Percentiles rank a stretch among this genome's conserved stretches.
Conservation (phyloP, 2,329 filamentous ascomycete genomes). For the Zalaria obscura region DNA sequence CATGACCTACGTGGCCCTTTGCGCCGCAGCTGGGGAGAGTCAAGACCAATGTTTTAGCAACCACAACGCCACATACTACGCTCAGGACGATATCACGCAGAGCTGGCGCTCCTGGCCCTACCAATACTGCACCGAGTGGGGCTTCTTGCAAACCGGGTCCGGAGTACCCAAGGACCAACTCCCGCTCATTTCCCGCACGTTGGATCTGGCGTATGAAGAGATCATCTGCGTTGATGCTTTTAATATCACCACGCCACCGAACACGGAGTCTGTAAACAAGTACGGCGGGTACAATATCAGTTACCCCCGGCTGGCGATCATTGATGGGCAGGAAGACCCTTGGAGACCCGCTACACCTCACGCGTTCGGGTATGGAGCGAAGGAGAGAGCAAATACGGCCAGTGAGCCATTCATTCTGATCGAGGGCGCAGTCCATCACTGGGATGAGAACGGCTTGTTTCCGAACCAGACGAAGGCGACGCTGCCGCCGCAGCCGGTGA, state of each 20-base stretch:
- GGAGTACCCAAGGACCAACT: conserved; percentile 49
- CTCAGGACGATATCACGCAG: conserved; percentile 27
- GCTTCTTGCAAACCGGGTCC: conserved; percentile 61
- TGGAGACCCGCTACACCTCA: conserved; percentile 66
- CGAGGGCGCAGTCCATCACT: conserved; percentile 63
- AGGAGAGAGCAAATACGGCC: conserved; percentile 42
- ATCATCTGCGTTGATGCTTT: conserved; percentile 53
- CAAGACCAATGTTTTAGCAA: conserved; percentile 39
- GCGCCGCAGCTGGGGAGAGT: conserved; percentile 18
- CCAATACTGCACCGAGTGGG: conserved; percentile 52
- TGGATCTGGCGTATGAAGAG: conserved; percentile 49
- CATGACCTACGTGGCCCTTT: conserved; percentile 25
- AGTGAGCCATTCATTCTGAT: conserved; percentile 63
- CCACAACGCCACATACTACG: conserved; percentile 33
- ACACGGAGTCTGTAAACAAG: conserved; percentile 57
- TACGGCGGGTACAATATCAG: conserved; percentile 60
- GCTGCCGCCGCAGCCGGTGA: conserved; percentile 45
- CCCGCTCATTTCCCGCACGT: conserved; percentile 57
- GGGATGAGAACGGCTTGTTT: conserved; percentile 60
- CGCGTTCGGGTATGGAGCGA: conserved; percentile 39
- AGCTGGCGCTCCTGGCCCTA: conserved; percentile 42
- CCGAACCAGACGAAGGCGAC: conserved; percentile 43
- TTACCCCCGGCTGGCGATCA: conserved; percentile 60
- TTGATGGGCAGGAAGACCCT: conserved; percentile 67
- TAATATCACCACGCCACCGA: conserved; percentile 49